Evolutionary conservation across 352 stramenopile species (phyloP).

Genomic region (Pythium sukuiense): DNA sequence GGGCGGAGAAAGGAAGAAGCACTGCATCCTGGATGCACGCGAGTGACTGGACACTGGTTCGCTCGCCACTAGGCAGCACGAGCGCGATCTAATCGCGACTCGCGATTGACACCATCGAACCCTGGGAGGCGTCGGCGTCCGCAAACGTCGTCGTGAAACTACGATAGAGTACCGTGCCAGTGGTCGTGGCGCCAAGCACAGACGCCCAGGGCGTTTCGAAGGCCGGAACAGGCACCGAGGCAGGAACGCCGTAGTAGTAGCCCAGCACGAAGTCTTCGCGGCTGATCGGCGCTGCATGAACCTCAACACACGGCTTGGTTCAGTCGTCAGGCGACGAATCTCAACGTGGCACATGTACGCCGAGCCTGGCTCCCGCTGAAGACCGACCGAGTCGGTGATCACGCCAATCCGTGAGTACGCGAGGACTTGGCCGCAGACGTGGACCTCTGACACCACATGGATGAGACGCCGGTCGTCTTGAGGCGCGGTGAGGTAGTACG

Average conservation of each 20-base stretch:
- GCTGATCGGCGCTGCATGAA: not conserved
- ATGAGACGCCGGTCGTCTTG: not conserved
- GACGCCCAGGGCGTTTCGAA: constrained; percentile 1
- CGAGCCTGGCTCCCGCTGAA: constrained; percentile 9
- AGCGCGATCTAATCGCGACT: not conserved
- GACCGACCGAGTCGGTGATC: not conserved
- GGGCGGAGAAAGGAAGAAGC: not conserved
- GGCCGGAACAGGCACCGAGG: not conserved
- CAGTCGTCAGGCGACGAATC: constrained; percentile 5
- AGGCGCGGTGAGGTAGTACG: constrained; percentile 7
- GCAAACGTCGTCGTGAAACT: not conserved
- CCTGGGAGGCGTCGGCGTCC: not conserved
- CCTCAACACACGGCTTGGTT: not conserved
- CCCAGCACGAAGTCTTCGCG: constrained; percentile 9
- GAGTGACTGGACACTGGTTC: not conserved
- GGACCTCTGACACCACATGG: not conserved
- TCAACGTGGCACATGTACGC: constrained; percentile 8
- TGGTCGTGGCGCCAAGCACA: not conserved
- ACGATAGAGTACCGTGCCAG: not conserved
- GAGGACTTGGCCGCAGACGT: constrained; percentile 12
- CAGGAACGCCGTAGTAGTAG: constrained; percentile 1
- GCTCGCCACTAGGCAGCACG: not conserved
- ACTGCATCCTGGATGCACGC: not conserved
- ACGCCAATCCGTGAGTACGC: not conserved
- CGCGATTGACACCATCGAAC: not conserved